These are phyloP conservation scores for Guadua angustifolia DNA, from an alignment of 176 grass and related monocot species.

Conservation along the genomic window DNA sequence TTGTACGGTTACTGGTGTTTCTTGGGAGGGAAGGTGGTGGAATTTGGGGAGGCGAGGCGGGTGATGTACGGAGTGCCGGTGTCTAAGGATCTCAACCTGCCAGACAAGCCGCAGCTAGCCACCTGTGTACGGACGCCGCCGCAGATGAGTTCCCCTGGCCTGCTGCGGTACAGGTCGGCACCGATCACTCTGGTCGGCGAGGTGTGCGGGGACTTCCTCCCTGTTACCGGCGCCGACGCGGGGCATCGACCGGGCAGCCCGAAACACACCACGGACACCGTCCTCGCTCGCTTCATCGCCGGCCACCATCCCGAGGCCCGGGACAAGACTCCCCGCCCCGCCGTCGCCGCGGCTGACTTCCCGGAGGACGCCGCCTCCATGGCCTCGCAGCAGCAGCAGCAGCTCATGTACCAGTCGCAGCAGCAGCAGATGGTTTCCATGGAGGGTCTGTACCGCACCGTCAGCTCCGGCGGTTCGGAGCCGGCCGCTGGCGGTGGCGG, in stretches of 20 bases:
- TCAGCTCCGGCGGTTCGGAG: conserved; percentile 54
- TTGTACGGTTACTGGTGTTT: neutral
- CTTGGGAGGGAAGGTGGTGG: neutral
- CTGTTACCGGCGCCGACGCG: neutral
- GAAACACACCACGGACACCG: conserved; percentile 53
- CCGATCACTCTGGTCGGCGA: conserved; percentile 75
- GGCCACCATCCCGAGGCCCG: conserved; percentile 47
- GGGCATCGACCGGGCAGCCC: conserved; percentile 31
- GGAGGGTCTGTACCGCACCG: conserved; percentile 60
- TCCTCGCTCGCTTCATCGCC: conserved; percentile 62
- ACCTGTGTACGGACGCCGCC: conserved; percentile 25
- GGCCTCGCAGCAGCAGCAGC: conserved; percentile 54
- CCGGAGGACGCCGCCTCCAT: conserved; percentile 32
- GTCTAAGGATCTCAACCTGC: conserved; percentile 87
- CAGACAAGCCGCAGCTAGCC: conserved; percentile 34
- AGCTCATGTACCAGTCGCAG: conserved; percentile 68
- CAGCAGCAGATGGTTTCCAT: conserved; percentile 57
- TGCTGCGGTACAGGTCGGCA: conserved; percentile 87
- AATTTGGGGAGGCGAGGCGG: neutral
- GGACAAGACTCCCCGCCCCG: conserved; percentile 53
- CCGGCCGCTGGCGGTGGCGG: neutral
- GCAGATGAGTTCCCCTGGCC: conserved; percentile 73
- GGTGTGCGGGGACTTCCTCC: conserved; percentile 59
- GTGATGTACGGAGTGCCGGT: conserved; percentile 78
- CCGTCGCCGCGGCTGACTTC: conserved; percentile 50